phyloP scores from a whole-genome alignment of 2,329 filamentous ascomycete species.

The Drechslerella dactyloides region DNA sequence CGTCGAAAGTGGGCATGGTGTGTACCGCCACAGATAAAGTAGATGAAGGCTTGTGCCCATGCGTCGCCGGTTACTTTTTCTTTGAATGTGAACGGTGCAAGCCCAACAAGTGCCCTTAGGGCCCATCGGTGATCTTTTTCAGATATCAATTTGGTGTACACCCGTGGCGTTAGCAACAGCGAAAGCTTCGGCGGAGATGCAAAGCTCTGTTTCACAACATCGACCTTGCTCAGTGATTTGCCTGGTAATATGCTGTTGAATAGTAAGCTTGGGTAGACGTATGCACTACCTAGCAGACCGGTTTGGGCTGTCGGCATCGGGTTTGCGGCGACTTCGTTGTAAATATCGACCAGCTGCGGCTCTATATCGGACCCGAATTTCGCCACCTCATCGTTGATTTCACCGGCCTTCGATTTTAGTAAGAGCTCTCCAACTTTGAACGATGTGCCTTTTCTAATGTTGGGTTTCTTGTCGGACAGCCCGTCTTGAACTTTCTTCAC shows the following conservation, averaged over 20 bases:
- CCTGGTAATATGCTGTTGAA: constrained; percentile 61
- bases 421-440: constrained; percentile 75
- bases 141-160: constrained; percentile 78
- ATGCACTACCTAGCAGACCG: constrained; percentile 79
- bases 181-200: constrained; percentile 79
- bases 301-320: constrained; percentile 79
- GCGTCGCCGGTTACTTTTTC: constrained; percentile 64
- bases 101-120: constrained; percentile 70
- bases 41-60: constrained; percentile 89
- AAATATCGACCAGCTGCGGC: constrained; percentile 70
- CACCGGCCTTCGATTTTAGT: constrained; percentile 63
- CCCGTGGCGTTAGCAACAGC: constrained; percentile 80
- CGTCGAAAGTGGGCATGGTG: constrained; percentile 70
- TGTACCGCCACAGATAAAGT: constrained; percentile 70
- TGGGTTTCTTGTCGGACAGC: constrained; percentile 80
- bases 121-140: constrained; percentile 83
- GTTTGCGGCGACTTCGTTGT: constrained; percentile 79
- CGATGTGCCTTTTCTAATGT: constrained; percentile 80
- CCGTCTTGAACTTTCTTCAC: constrained; percentile 80
- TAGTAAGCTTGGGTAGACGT: constrained; percentile 72
- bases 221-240: constrained; percentile 64
- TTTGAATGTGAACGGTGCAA: constrained; percentile 65
- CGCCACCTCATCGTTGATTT: constrained; percentile 61
- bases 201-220: constrained; percentile 70
- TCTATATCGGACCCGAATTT: constrained; percentile 65